These are phyloP conservation scores for Scalesia atractyloides DNA, from an alignment of 129 eudicot species.

Conservation along the genomic window DNA sequence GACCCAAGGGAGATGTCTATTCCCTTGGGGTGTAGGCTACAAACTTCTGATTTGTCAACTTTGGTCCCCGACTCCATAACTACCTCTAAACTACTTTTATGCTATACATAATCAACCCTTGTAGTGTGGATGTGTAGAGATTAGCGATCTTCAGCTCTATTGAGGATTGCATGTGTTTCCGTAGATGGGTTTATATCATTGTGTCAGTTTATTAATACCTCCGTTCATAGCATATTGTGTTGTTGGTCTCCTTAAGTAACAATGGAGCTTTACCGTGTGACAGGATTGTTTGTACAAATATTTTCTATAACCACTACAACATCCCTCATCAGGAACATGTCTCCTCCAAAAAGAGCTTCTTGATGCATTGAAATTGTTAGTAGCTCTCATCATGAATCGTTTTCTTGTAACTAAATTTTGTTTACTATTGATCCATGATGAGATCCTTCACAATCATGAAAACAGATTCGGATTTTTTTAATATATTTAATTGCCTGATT, in stretches of 20 bases:
- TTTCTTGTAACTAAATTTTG: not conserved
- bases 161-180: conserved; percentile 36
- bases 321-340: conserved; percentile 68
- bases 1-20: too few relatives aligned
- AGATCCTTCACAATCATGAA: not conserved
- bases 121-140: too few relatives aligned
- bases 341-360: conserved; percentile 80
- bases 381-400: conserved; percentile 10
- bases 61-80: too few relatives aligned
- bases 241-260: conserved; percentile 6
- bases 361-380: conserved; percentile 29
- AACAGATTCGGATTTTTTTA: not conserved
- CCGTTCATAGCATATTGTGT: not conserved
- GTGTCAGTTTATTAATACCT: not conserved
- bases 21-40: too few relatives aligned
- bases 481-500: not conserved
- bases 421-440: conserved; percentile 14
- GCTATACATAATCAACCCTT: too few relatives aligned
- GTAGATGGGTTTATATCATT: conserved; percentile 44
- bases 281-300: conserved; percentile 62
- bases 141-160: too few relatives aligned
- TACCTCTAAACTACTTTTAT: too few relatives aligned
- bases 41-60: too few relatives aligned
- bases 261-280: conserved; percentile 17
- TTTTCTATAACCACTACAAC: conserved; percentile 48